A percentile compares a stretch with the other conserved stretches of the same genome.
Evolutionary conservation across 129 eudicot genomes (phyloP).

Genomic region (Pseudognaphalium luteoalbum): DNA sequence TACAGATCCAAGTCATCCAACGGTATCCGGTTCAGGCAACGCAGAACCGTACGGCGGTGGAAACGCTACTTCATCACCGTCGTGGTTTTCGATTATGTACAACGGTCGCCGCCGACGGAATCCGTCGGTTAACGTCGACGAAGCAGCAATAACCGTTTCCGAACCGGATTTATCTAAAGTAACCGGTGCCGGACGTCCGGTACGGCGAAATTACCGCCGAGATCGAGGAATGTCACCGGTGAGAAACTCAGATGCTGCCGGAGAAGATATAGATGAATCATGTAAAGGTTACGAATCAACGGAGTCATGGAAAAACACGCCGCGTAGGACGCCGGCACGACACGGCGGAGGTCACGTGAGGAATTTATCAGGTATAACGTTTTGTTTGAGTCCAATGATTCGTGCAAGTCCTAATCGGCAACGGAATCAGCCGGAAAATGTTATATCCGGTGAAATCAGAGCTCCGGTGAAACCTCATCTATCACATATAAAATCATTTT

Average conservation of each 20-base stretch:
- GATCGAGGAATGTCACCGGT: conserved; percentile 80
- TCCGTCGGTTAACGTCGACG: conserved; percentile 33
- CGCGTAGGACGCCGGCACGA: conserved; percentile 45
- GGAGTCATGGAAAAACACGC: conserved; percentile 57
- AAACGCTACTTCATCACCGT: conserved; percentile 32
- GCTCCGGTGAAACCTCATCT: conserved; percentile 50
- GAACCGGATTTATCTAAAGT: conserved; percentile 15
- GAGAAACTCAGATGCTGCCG: conserved; percentile 41
- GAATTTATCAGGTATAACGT: conserved; percentile 47
- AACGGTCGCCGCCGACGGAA: conserved; percentile 40
- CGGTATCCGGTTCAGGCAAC: conserved; percentile 22
- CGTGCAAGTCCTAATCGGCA: conserved; percentile 69
- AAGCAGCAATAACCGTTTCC: conserved; percentile 17
- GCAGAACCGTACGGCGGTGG: conserved; percentile 23
- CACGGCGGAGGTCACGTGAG: conserved; percentile 37
- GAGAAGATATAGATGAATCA: conserved; percentile 43
- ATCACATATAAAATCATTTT: conserved; percentile 46
- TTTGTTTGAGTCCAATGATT: conserved; percentile 65
- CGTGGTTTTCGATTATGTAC: conserved; percentile 57
- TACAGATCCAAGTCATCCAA: conserved; percentile 37
- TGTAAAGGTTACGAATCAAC: conserved; percentile 52
- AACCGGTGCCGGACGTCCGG: conserved; percentile 20
- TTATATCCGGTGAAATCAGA: conserved; percentile 46
- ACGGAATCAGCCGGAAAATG: conserved; percentile 55
- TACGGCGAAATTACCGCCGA: conserved; percentile 30